phyloP scores from a whole-genome alignment of 345 rosid genomes.

The Schrenkiella parvula region DNA sequence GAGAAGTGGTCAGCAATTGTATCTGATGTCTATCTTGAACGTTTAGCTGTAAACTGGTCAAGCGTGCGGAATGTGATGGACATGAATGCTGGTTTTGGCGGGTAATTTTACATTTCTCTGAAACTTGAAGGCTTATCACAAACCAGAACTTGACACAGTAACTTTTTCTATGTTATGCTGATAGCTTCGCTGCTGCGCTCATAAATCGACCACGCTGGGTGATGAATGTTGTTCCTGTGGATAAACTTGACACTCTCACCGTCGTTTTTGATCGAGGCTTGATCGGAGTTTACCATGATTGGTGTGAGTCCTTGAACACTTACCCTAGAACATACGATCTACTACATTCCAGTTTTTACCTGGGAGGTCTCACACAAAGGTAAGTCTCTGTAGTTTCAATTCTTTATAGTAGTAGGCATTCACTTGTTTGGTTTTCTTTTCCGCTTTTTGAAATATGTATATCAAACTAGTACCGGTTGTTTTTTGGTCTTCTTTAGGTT shows the following conservation, averaged over 20 bases:
- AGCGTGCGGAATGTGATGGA: slow-evolving; percentile 76
- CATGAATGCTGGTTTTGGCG: slow-evolving; percentile 94
- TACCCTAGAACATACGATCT: slow-evolving; percentile 92
- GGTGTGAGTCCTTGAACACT: slow-evolving; percentile 86
- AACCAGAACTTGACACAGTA: not conserved
- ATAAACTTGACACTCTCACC: slow-evolving; percentile 58
- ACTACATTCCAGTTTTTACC: slow-evolving; percentile 68
- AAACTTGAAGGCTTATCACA: not conserved
- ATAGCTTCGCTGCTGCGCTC: slow-evolving; percentile 83
- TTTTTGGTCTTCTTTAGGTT: not conserved
- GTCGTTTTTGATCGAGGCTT: slow-evolving; percentile 70
- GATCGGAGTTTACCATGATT: slow-evolving; percentile 83
- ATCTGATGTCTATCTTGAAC: slow-evolving; percentile 59
- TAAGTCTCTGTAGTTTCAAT: not conserved
- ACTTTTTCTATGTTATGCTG: not conserved
- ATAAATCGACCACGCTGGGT: slow-evolving; percentile 72
- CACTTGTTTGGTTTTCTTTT: not conserved
- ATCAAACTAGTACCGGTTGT: not conserved
- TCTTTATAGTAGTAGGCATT: not conserved
- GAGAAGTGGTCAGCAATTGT: slow-evolving; percentile 67
- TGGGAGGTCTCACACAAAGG: slow-evolving; percentile 34
- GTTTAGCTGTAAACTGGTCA: slow-evolving; percentile 63
- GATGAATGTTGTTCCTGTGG: slow-evolving; percentile 81
- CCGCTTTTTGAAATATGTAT: not conserved
- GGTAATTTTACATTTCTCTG: slow-evolving; percentile 42